These are phyloP conservation scores for Cyberlindnera euphorbiae DNA, from an alignment of 805 yeast genomes.

Conservation along the genomic window DNA sequence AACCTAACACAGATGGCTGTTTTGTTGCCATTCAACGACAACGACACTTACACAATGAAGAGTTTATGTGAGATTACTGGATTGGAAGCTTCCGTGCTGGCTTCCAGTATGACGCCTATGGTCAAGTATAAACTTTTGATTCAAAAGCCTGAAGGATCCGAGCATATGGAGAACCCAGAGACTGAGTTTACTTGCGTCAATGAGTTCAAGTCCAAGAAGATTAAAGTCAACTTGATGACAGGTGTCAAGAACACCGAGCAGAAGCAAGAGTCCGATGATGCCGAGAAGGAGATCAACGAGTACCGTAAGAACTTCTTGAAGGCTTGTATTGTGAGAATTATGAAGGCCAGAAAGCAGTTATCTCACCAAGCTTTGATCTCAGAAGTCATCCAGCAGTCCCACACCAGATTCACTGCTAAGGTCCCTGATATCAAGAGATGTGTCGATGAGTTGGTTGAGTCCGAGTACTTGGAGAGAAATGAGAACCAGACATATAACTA, in stretches of 20 bases:
- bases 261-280: constrained; percentile 65
- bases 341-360: constrained; percentile 85
- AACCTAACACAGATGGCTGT: constrained; percentile 87
- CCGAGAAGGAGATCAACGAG: constrained; percentile 78
- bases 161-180: constrained; percentile 43
- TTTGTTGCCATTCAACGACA: constrained; percentile 73
- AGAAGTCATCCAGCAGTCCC: constrained; percentile 84
- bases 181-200: constrained; percentile 66
- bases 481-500: constrained; percentile 74
- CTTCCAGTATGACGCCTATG: constrained; percentile 74
- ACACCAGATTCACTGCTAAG: constrained; percentile 75
- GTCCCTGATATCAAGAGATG: constrained; percentile 83
- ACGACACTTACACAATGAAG: constrained; percentile 51
- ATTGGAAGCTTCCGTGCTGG: constrained; percentile 57
- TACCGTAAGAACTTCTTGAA: constrained; percentile 81
- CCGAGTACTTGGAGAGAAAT: constrained; percentile 76
- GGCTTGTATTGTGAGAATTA: constrained; percentile 92
- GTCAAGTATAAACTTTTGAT: constrained; percentile 70
- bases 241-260: constrained; percentile 49
- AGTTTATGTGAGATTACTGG: constrained; percentile 67
- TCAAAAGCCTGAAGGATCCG: constrained; percentile 60
- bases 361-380: constrained; percentile 77
- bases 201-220: constrained; percentile 81
- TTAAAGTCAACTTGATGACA: constrained; percentile 75
- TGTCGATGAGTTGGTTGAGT: constrained; percentile 78